phyloP scores from a whole-genome alignment of 2,329 filamentous ascomycete genomes.

The Talaromyces funiculosus region DNA sequence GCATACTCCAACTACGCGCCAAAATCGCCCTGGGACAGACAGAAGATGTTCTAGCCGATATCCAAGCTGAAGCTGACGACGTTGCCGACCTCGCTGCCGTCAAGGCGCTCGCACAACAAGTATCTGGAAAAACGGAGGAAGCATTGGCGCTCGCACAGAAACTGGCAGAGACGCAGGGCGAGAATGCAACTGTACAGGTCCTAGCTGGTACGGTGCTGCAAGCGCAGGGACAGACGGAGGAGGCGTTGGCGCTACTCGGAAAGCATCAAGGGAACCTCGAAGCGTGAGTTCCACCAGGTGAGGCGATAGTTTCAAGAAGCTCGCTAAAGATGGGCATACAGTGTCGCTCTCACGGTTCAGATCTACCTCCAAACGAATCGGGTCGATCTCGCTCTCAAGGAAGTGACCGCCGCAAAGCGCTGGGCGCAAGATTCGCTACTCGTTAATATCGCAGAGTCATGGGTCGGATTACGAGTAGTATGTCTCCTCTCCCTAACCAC shows the following conservation, averaged over 20 bases:
- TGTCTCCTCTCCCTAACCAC: slow-evolving; percentile 29
- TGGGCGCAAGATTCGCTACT: slow-evolving; percentile 94
- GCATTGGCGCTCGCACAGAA: slow-evolving; percentile 61
- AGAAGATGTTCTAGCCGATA: slow-evolving; percentile 63
- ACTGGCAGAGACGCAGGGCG: slow-evolving; percentile 60
- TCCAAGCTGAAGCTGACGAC: slow-evolving; percentile 55
- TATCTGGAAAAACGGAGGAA: slow-evolving; percentile 54
- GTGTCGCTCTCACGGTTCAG: slow-evolving; percentile 82
- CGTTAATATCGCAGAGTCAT: slow-evolving; percentile 91
- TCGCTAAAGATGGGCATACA: slow-evolving; percentile 15
- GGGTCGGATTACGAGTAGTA: slow-evolving; percentile 85
- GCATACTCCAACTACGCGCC: slow-evolving; percentile 73
- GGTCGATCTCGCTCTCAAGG: slow-evolving; percentile 82
- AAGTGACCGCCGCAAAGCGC: slow-evolving; percentile 76
- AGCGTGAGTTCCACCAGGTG: slow-evolving; percentile 53
- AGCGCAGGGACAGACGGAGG: slow-evolving; percentile 72
- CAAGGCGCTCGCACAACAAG: slow-evolving; percentile 65
- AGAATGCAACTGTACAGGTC: slow-evolving; percentile 77
- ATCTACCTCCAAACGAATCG: slow-evolving; percentile 90
- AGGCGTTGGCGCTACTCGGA: slow-evolving; percentile 71
- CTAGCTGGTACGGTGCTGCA: slow-evolving; percentile 77
- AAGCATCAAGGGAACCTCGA: slow-evolving; percentile 78
- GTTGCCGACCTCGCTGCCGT: slow-evolving; percentile 72
- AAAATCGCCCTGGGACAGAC: slow-evolving; percentile 77
- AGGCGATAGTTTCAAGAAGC: neutral